Conservation (phyloP, 768 basidiomycete genomes). For the Polyporus arcularius region DNA sequence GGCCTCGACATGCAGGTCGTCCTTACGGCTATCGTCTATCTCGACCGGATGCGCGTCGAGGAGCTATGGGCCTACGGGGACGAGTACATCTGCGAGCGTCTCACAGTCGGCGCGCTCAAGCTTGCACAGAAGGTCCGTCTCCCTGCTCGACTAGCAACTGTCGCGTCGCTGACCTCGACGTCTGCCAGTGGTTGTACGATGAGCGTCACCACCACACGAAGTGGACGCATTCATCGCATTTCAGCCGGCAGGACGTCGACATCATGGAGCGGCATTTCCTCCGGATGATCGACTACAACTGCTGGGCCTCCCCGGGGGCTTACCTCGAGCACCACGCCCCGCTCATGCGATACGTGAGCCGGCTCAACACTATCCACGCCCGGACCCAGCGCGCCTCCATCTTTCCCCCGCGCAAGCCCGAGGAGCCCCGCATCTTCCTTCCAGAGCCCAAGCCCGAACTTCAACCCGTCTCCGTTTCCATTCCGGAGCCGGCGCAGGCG, state of each 20-base stretch:
- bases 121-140: conserved; percentile 38
- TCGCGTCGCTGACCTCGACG: background rate
- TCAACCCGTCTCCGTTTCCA: too few relatives aligned
- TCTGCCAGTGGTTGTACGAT: conserved; percentile 71
- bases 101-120: conserved; percentile 44
- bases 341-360: background rate
- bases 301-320: conserved; percentile 24
- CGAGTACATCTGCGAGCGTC: conserved; percentile 39
- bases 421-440: background rate
- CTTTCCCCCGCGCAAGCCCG: conserved; percentile 3
- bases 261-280: conserved; percentile 33
- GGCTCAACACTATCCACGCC: background rate
- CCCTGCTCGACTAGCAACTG: background rate
- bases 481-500: background rate
- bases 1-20: conserved; percentile 23
- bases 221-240: background rate
- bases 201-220: conserved; percentile 41
- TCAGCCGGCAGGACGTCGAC: conserved; percentile 49
- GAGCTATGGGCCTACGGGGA: conserved; percentile 13
- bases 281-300: conserved; percentile 29
- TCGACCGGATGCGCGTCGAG: conserved; percentile 23
- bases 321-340: conserved; percentile 22
- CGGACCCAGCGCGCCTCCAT: background rate
- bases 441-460: background rate
- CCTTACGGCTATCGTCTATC: conserved; percentile 31